Conservation (phyloP, 164 flowering plant genomes). For the Vitis amurensis region DNA sequence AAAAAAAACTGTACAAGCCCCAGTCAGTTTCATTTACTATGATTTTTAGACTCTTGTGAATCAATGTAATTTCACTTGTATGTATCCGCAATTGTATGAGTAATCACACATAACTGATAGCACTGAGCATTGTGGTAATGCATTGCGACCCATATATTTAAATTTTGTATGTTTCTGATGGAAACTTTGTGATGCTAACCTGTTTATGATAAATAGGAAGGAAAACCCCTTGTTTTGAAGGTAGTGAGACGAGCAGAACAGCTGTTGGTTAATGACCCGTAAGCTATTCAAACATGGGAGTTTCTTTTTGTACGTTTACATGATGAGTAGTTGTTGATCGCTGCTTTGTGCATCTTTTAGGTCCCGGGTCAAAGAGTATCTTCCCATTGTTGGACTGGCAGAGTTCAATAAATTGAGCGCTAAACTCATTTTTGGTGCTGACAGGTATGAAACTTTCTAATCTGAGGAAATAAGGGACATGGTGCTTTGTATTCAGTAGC, state of each 20-base stretch:
- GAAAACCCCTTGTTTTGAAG: conserved; percentile 91
- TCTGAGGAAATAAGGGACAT: background rate
- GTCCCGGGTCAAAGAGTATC: conserved; percentile 84
- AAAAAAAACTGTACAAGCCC: too few relatives aligned
- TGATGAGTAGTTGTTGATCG: background rate
- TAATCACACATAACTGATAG: too few relatives aligned
- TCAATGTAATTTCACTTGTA: too few relatives aligned
- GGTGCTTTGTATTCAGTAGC: background rate
- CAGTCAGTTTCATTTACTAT: too few relatives aligned
- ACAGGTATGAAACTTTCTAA: conserved; percentile 49
- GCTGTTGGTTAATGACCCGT: conserved; percentile 65
- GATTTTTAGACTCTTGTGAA: too few relatives aligned
- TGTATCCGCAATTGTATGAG: too few relatives aligned
- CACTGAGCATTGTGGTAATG: too few relatives aligned
- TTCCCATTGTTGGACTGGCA: conserved; percentile 84
- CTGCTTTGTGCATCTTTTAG: conserved; percentile 24
- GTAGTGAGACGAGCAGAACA: conserved; percentile 90
- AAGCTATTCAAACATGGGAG: conserved; percentile 6
- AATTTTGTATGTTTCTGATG: too few relatives aligned
- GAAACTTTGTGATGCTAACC: too few relatives aligned
- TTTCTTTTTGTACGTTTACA: background rate
- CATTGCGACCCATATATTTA: too few relatives aligned
- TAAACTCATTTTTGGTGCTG: conserved; percentile 92
- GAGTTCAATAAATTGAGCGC: conserved; percentile 94
- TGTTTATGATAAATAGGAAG: conserved; percentile 55